Evolutionary conservation across 345 rosid genomes (phyloP).

Genomic region (Hypericum androsaemum): DNA sequence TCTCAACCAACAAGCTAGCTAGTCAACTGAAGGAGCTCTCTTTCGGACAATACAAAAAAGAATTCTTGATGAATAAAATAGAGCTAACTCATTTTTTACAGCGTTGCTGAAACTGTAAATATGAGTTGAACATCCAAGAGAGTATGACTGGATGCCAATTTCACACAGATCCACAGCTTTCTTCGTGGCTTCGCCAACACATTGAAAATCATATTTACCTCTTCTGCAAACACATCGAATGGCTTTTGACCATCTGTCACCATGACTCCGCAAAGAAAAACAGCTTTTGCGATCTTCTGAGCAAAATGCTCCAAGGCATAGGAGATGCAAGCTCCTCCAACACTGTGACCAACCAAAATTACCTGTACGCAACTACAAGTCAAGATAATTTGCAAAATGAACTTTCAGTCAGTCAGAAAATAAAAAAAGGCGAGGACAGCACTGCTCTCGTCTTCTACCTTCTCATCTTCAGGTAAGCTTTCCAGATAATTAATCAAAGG

Average conservation of each 20-base stretch:
- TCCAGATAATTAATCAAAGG: constrained; percentile 57
- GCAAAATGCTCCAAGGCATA: constrained; percentile 73
- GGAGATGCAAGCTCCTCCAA: constrained; percentile 85
- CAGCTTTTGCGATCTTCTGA: constrained; percentile 66
- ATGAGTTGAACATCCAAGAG: no score
- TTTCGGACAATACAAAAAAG: no score
- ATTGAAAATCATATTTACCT: constrained; percentile 30
- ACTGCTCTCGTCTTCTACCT: constrained; percentile 33
- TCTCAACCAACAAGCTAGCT: no score
- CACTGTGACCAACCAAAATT: constrained; percentile 79
- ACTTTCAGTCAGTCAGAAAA: background rate
- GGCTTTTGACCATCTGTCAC: constrained; percentile 82
- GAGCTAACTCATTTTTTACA: no score
- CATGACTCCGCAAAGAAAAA: constrained; percentile 88
- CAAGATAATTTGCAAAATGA: background rate
- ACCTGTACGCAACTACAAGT: constrained; percentile 36
- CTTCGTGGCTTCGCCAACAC: no score
- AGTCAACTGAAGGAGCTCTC: no score
- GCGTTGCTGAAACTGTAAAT: no score
- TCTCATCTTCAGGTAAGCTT: constrained; percentile 71
- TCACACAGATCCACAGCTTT: no score
- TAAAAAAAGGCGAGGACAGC: background rate
- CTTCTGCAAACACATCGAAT: constrained; percentile 87
- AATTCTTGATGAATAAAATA: no score
- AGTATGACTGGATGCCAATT: no score